Percentiles rank a stretch among this genome's conserved stretches.
Conservation (phyloP, 2,329 filamentous ascomycete species). For the Tympanopsis confertula region DNA sequence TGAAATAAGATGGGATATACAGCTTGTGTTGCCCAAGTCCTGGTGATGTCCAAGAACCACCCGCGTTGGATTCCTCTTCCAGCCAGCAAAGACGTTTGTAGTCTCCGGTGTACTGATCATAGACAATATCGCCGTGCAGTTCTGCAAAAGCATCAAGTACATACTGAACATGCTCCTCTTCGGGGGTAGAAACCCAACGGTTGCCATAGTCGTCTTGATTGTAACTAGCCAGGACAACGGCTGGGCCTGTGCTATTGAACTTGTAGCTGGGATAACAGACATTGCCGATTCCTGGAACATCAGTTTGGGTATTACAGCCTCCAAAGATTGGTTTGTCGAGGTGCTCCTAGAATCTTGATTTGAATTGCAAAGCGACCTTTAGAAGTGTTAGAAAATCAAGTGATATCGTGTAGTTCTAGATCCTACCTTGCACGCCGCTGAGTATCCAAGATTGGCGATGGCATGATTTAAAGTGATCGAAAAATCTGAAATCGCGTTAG, state of each 20-base stretch:
- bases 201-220: constrained; percentile 25
- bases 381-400: constrained; percentile 36
- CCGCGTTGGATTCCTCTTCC: constrained; percentile 38
- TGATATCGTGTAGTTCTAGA: background rate
- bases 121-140: constrained; percentile 36
- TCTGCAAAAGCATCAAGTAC: constrained; percentile 42
- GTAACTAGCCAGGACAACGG: constrained; percentile 51
- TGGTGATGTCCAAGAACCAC: constrained; percentile 40
- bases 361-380: constrained; percentile 56
- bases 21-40: constrained; percentile 41
- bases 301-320: constrained; percentile 41
- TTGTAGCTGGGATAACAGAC: constrained; percentile 60
- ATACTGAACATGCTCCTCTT: constrained; percentile 37
- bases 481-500: constrained; percentile 23
- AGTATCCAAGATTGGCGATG: constrained; percentile 32
- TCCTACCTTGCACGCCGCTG: constrained; percentile 35
- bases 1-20: constrained; percentile 47
- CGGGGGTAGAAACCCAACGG: constrained; percentile 29
- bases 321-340: constrained; percentile 44
- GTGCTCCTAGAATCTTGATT: constrained; percentile 49
- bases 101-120: constrained; percentile 42
- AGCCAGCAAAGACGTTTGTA: constrained; percentile 50
- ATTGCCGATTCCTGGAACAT: constrained; percentile 48
- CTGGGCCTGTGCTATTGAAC: constrained; percentile 51
- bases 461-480: constrained; percentile 30